These are phyloP conservation scores for Barnettozyma vustinii DNA, from an alignment of 805 yeast genomes.

Conservation along the genomic window DNA sequence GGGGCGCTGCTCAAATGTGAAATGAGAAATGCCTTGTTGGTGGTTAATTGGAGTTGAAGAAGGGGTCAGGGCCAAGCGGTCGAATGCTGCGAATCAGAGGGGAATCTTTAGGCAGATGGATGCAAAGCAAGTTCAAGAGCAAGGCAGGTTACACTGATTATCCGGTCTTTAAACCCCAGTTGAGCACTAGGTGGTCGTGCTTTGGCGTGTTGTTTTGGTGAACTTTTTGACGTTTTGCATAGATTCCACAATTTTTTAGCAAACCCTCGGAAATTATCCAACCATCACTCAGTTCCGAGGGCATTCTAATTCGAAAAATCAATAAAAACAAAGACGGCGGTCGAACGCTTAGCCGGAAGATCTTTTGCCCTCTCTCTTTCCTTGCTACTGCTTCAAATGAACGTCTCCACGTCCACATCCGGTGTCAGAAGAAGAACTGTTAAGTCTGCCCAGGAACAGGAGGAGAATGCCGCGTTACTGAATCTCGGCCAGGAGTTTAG, in stretches of 20 bases:
- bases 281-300: background rate
- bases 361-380: background rate
- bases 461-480: constrained; percentile 85
- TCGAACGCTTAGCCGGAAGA: too few relatives aligned
- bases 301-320: background rate
- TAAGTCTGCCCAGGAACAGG: constrained; percentile 63
- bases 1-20: background rate
- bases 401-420: constrained; percentile 82
- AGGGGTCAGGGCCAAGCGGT: background rate
- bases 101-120: background rate
- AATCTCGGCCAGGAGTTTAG: constrained; percentile 93
- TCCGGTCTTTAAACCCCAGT: background rate
- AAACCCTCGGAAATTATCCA: background rate
- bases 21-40: background rate
- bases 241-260: background rate
- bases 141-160: background rate
- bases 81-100: background rate
- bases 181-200: background rate
- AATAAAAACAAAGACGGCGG: background rate
- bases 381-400: constrained; percentile 42
- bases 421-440: constrained; percentile 75
- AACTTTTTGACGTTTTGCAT: background rate
- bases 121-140: background rate
- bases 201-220: background rate
- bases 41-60: background rate